Evolutionary conservation across 2,329 filamentous ascomycete genomes (phyloP).

Genomic region (Blumeriella jaapii): DNA sequence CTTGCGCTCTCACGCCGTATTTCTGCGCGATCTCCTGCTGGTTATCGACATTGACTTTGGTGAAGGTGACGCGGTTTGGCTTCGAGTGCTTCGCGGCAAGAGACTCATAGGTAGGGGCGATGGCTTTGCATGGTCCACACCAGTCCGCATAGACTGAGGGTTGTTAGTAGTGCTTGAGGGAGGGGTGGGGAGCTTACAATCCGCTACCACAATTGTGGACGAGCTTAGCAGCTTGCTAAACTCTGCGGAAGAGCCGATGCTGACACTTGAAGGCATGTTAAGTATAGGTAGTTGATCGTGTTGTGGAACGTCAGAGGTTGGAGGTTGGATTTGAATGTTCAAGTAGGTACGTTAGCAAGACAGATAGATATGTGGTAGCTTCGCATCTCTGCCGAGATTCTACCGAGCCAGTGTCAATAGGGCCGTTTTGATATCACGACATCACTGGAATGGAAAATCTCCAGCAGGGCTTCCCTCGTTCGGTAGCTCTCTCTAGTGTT

Average conservation of each 20-base stretch:
- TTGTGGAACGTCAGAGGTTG: background rate
- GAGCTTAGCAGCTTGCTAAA: slow-evolving; percentile 62
- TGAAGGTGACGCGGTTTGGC: slow-evolving; percentile 74
- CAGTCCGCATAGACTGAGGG: slow-evolving; percentile 80
- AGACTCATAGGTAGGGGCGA: slow-evolving; percentile 79
- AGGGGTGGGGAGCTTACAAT: slow-evolving; percentile 52
- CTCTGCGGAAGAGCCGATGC: slow-evolving; percentile 54
- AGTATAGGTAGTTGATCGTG: background rate
- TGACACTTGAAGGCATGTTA: slow-evolving; percentile 30
- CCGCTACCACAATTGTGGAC: slow-evolving; percentile 72
- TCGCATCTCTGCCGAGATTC: background rate
- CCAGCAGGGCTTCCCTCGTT: too few relatives aligned
- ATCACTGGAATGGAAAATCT: too few relatives aligned
- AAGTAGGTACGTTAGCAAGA: too few relatives aligned
- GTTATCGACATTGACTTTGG: slow-evolving; percentile 81
- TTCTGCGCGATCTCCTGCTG: slow-evolving; percentile 66
- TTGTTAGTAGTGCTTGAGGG: slow-evolving; percentile 22
- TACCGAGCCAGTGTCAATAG: too few relatives aligned
- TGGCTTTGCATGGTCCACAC: slow-evolving; percentile 89
- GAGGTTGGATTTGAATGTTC: slow-evolving; percentile 2
- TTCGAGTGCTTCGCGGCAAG: slow-evolving; percentile 70
- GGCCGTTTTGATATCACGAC: too few relatives aligned
- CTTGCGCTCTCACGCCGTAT: slow-evolving; percentile 67
- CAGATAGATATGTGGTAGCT: slow-evolving; percentile 7
- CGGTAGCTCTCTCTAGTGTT: too few relatives aligned